phyloP scores from a whole-genome alignment of 2,329 filamentous ascomycete genomes.

The Coniochaeta pulveracea region DNA sequence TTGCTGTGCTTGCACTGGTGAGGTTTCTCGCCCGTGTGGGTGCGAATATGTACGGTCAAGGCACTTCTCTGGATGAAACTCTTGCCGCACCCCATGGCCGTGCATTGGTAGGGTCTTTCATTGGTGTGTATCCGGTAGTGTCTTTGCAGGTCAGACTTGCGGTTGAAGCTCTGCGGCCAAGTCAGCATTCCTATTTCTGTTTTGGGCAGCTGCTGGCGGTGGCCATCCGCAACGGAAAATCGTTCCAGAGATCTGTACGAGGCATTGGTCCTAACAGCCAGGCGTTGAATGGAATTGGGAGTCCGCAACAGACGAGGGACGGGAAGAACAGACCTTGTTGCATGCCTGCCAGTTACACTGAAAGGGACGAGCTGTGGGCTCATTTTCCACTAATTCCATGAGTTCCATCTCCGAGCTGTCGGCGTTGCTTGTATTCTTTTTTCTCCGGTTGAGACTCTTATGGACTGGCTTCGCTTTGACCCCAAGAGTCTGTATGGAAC shows the following conservation, averaged over 20 bases:
- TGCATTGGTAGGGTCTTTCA: constrained; percentile 55
- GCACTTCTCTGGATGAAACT: constrained; percentile 63
- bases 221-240: too few species aligned
- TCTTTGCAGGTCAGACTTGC: constrained; percentile 59
- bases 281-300: neutral
- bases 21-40: constrained; percentile 62
- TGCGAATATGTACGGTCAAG: constrained; percentile 58
- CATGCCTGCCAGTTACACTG: constrained; percentile 53
- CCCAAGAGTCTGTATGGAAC: too few species aligned
- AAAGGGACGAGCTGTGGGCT: constrained; percentile 50
- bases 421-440: too few species aligned
- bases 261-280: too few species aligned
- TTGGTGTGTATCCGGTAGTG: constrained; percentile 65
- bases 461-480: too few species aligned
- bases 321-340: constrained; percentile 41
- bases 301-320: constrained; percentile 1
- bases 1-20: constrained; percentile 55
- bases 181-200: too few species aligned
- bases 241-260: too few species aligned
- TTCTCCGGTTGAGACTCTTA: too few species aligned
- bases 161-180: constrained; percentile 54
- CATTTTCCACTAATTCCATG: constrained; percentile 53
- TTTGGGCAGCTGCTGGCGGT: too few species aligned
- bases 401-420: constrained; percentile 48
- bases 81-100: constrained; percentile 50